Evolutionary conservation across 305 asterid species (phyloP).

Genomic region (Fraxinus velutina): DNA sequence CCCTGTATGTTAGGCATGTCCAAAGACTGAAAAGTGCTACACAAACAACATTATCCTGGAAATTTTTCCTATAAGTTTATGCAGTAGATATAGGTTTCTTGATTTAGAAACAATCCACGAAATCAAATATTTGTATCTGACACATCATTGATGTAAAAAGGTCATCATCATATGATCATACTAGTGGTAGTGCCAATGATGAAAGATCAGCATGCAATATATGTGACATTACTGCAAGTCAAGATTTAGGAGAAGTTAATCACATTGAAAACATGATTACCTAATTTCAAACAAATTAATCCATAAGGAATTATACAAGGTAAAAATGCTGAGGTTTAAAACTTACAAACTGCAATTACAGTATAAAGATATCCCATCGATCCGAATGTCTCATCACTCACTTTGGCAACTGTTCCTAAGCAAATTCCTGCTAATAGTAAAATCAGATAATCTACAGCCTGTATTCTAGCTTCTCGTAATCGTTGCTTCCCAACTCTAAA

Average conservation of each 20-base stretch:
- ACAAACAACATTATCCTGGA: neutral
- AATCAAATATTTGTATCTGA: neutral
- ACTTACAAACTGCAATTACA: constrained; percentile 77
- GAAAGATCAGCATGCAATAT: neutral
- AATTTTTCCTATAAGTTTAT: neutral
- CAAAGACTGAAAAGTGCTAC: neutral
- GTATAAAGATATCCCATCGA: constrained; percentile 69
- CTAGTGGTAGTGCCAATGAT: neutral
- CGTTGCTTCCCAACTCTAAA: constrained; percentile 66
- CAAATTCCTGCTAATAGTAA: constrained; percentile 68
- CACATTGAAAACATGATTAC: neutral
- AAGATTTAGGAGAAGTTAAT: neutral
- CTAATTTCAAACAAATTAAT: neutral
- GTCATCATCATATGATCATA: neutral
- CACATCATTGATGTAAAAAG: neutral
- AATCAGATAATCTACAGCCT: constrained; percentile 68
- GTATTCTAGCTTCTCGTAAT: constrained; percentile 65
- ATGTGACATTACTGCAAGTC: neutral
- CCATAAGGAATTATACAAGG: neutral
- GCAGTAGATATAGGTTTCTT: neutral
- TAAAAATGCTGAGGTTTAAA: constrained; percentile 2
- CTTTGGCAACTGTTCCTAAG: constrained; percentile 73
- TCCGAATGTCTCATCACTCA: constrained; percentile 81
- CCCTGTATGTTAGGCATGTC: neutral
- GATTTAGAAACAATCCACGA: neutral